phyloP scores from a whole-genome alignment of 257 asterid species.

The Leptodermis oblonga region DNA sequence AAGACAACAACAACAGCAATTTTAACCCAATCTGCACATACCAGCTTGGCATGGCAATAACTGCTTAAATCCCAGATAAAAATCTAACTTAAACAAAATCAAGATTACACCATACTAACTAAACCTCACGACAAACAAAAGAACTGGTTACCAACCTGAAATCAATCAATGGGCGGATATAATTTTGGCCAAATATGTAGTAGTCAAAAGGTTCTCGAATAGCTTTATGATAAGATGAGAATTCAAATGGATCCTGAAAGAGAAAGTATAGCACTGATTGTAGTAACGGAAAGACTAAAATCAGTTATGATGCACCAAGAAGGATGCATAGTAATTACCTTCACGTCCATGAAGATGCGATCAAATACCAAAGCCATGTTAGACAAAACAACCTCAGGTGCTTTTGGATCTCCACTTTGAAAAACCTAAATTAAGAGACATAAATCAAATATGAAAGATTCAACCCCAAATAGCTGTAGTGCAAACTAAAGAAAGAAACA shows the following conservation, averaged over 20 bases:
- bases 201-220: conserved; percentile 90
- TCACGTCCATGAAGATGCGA: conserved; percentile 71
- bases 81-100: not conserved
- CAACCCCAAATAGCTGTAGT: not conserved
- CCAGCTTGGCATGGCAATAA: not conserved
- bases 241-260: conserved; percentile 75
- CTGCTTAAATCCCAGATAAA: not conserved
- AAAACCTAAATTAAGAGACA: conserved; percentile 39
- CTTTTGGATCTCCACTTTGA: conserved; percentile 64
- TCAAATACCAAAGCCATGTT: conserved; percentile 78
- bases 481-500: not conserved
- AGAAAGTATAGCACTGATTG: conserved; percentile 4
- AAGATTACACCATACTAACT: not conserved
- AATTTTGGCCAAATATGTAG: conserved; percentile 74
- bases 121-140: not conserved
- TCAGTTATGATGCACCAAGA: not conserved
- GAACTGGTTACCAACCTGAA: conserved; percentile 50
- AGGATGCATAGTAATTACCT: conserved; percentile 41
- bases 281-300: not conserved
- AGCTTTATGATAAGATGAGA: conserved; percentile 70
- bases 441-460: conserved; percentile 5
- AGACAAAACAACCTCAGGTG: conserved; percentile 58
- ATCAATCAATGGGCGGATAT: conserved; percentile 64
- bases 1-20: not conserved
- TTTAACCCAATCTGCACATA: not conserved